A percentile compares a stretch with the other conserved stretches of the same genome.
phyloP scores from a whole-genome alignment of 805 yeast species.

The Candida sanyiensis region DNA sequence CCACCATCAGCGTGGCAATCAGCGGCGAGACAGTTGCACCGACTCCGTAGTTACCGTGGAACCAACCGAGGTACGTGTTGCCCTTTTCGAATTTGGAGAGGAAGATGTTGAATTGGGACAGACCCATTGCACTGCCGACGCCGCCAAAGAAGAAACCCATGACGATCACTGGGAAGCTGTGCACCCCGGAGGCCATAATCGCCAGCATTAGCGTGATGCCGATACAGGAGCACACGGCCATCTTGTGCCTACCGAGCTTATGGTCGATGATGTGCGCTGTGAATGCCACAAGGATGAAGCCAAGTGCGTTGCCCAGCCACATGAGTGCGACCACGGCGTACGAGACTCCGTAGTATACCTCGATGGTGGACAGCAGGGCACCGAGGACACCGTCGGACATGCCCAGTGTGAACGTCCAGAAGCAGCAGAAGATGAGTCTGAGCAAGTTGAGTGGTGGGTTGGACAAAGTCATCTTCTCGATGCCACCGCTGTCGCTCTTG shows the following conservation, averaged over 20 bases:
- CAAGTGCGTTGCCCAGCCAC: constrained; percentile 55
- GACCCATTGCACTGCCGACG: constrained; percentile 43
- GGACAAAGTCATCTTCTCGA: constrained; percentile 30
- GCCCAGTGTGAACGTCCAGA: constrained; percentile 40
- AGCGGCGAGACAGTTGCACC: constrained; percentile 63
- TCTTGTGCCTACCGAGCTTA: constrained; percentile 34
- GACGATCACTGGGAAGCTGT: constrained; percentile 40
- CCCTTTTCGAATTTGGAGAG: constrained; percentile 37
- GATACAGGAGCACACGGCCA: constrained; percentile 35
- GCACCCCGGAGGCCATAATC: constrained; percentile 41
- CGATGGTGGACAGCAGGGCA: constrained; percentile 52
- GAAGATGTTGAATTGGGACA: constrained; percentile 49
- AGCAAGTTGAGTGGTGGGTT: constrained; percentile 40
- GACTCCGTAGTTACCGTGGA: constrained; percentile 58
- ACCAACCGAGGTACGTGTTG: constrained; percentile 44
- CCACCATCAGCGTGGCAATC: constrained; percentile 49
- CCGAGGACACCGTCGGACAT: constrained; percentile 55
- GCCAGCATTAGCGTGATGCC: constrained; percentile 37
- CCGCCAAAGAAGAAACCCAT: constrained; percentile 55
- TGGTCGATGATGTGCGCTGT: constrained; percentile 40
- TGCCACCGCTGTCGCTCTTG: constrained; percentile 2
- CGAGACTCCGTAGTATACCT: constrained; percentile 39
- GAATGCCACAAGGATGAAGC: constrained; percentile 46
- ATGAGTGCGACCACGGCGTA: constrained; percentile 52
- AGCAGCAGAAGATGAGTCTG: constrained; percentile 36